Evolutionary conservation across 352 stramenopile genomes (phyloP).

Genomic region (Phytopythium ostracodes): DNA sequence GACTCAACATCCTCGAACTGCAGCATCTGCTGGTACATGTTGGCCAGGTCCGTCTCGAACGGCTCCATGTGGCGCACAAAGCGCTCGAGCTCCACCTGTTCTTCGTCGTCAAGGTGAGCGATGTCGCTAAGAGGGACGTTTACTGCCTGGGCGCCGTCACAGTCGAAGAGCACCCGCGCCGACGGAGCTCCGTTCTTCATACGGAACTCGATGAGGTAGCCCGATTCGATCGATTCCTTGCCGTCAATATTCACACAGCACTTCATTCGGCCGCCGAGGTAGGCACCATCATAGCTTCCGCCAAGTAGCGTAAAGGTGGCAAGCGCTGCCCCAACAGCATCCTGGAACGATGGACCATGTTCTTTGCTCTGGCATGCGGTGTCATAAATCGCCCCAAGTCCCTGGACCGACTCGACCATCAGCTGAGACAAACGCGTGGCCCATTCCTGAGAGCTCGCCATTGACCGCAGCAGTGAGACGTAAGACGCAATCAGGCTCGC

Average conservation of each 20-base stretch:
- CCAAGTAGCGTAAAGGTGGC: slow-evolving; percentile 53
- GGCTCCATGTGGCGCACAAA: slow-evolving; percentile 39
- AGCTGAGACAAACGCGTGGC: slow-evolving; percentile 20
- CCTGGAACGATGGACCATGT: background rate
- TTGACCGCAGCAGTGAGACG: slow-evolving; percentile 39
- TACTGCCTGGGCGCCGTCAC: slow-evolving; percentile 43
- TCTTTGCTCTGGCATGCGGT: background rate
- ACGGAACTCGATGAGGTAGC: slow-evolving; percentile 52
- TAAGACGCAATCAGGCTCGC: slow-evolving; percentile 39
- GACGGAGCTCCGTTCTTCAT: slow-evolving; percentile 34
- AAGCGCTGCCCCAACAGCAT: slow-evolving; percentile 18
- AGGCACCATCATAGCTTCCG: slow-evolving; percentile 43
- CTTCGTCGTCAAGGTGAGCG: slow-evolving; percentile 34
- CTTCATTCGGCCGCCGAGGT: slow-evolving; percentile 53
- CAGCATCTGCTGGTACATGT: slow-evolving; percentile 26
- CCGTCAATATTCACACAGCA: slow-evolving; percentile 73
- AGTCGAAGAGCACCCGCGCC: slow-evolving; percentile 66
- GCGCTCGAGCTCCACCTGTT: slow-evolving; percentile 31
- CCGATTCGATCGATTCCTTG: slow-evolving; percentile 69
- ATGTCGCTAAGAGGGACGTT: slow-evolving; percentile 54
- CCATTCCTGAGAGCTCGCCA: slow-evolving; percentile 29
- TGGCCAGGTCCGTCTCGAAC: slow-evolving; percentile 20
- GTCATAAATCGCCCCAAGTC: background rate
- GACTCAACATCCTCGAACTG: slow-evolving; percentile 12
- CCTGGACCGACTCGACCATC: slow-evolving; percentile 17